These are phyloP conservation scores for Hemileccinum rubropunctum DNA, from an alignment of 768 basidiomycete genomes.

Conservation along the genomic window DNA sequence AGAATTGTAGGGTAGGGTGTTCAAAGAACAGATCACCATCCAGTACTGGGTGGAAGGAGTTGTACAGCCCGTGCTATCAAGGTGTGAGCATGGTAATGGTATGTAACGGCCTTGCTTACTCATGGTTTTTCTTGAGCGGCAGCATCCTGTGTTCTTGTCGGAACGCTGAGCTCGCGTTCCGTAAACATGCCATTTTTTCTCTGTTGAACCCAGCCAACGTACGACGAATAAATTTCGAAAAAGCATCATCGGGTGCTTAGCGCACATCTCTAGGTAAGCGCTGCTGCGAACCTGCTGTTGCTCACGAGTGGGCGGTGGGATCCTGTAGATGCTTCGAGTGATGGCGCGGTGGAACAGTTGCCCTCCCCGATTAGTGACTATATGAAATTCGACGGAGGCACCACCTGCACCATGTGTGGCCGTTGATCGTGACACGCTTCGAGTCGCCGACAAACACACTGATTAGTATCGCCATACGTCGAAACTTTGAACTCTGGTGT, in stretches of 20 bases:
- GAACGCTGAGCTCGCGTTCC: too few relatives aligned
- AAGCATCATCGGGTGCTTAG: too few relatives aligned
- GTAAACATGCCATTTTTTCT: too few relatives aligned
- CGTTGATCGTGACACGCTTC: conserved; percentile 43
- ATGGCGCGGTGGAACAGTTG: too few relatives aligned
- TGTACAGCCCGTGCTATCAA: conserved; percentile 41
- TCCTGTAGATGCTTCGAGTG: too few relatives aligned
- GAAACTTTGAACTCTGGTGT: conserved; percentile 43
- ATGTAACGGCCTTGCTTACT: too few relatives aligned
- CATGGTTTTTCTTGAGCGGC: conserved; percentile 41
- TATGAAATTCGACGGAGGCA: too few relatives aligned
- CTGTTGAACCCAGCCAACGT: conserved; percentile 41
- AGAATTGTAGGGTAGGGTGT: conserved; percentile 47
- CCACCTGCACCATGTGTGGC: conserved; percentile 56
- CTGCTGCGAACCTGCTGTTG: too few relatives aligned
- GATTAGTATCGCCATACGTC: conserved; percentile 35
- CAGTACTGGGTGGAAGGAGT: conserved; percentile 48
- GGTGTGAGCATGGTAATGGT: not conserved
- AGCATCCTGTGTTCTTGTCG: conserved; percentile 54
- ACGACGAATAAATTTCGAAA: too few relatives aligned
- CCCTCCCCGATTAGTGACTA: too few relatives aligned
- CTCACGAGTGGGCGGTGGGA: too few relatives aligned
- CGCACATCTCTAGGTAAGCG: too few relatives aligned
- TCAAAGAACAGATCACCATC: conserved; percentile 52
- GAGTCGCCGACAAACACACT: conserved; percentile 43